These are phyloP conservation scores for Talaromyces stipitatus DNA, from an alignment of 495 filamentous ascomycete species.

Conservation along the genomic window DNA sequence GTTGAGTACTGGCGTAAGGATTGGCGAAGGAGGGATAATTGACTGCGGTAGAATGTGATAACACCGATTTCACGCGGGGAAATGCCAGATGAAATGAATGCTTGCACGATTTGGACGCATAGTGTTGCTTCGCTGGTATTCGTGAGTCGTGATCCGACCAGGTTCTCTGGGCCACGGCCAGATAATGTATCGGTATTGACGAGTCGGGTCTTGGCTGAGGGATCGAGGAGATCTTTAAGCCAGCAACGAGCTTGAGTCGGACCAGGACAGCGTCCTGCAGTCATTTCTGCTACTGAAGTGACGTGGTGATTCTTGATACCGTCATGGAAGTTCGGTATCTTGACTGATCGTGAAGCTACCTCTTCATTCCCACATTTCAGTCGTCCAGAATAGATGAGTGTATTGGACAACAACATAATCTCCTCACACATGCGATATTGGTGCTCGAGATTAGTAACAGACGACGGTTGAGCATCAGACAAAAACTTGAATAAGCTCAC, in stretches of 20 bases:
- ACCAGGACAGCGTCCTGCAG: slow-evolving; percentile 39
- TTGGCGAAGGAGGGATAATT: slow-evolving; percentile 60
- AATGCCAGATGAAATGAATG: slow-evolving; percentile 67
- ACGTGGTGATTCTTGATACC: slow-evolving; percentile 50
- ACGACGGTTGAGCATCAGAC: slow-evolving; percentile 76
- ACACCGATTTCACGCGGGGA: slow-evolving; percentile 77
- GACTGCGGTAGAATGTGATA: slow-evolving; percentile 95
- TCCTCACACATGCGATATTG: slow-evolving; percentile 98
- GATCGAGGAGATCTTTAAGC: slow-evolving; percentile 69
- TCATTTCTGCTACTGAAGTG: slow-evolving; percentile 24
- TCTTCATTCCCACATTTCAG: slow-evolving; percentile 80
- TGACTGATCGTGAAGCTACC: slow-evolving; percentile 58
- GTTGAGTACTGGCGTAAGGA: slow-evolving; percentile 40
- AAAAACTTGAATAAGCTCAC: slow-evolving; percentile 89
- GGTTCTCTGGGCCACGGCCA: slow-evolving; percentile 55
- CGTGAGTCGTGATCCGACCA: slow-evolving; percentile 73
- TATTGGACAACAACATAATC: slow-evolving; percentile 89
- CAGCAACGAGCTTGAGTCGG: slow-evolving; percentile 56
- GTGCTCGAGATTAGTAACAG: slow-evolving; percentile 84
- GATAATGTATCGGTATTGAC: slow-evolving; percentile 77
- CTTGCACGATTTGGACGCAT: slow-evolving; percentile 67
- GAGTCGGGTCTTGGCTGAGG: slow-evolving; percentile 66
- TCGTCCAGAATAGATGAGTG: slow-evolving; percentile 80
- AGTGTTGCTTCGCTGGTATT: slow-evolving; percentile 75
- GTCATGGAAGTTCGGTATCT: slow-evolving; percentile 49